phyloP scores from a whole-genome alignment of 768 basidiomycete species.

The Saitozyma podzolica region DNA sequence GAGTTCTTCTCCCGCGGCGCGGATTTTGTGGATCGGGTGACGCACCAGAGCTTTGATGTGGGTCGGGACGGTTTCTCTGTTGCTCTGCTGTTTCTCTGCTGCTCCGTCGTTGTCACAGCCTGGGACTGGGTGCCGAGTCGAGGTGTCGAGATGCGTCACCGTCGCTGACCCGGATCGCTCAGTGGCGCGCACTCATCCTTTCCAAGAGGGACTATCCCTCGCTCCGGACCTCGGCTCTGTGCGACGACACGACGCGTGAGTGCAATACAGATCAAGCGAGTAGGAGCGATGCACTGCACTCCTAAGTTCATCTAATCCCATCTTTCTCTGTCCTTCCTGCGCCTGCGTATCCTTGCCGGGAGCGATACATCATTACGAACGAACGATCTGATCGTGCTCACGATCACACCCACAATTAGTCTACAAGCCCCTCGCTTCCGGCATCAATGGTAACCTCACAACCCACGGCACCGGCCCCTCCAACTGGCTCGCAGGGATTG shows the following conservation, averaged over 20 bases:
- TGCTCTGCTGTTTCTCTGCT: too few relatives aligned
- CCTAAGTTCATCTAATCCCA: too few relatives aligned
- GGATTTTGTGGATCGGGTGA: constrained; percentile 33
- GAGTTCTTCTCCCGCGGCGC: constrained; percentile 7
- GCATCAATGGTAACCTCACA: constrained; percentile 32
- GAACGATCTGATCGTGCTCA: too few relatives aligned
- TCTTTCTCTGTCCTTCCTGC: constrained; percentile 53
- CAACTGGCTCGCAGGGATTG: constrained; percentile 70
- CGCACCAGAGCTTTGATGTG: constrained; percentile 56
- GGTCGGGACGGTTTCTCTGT: not conserved
- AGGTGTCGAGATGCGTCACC: too few relatives aligned
- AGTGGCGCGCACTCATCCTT: constrained; percentile 71
- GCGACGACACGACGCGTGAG: constrained; percentile 60
- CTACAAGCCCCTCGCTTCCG: constrained; percentile 30
- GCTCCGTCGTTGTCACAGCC: too few relatives aligned
- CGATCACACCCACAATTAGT: constrained; percentile 12
- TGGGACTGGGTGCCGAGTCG: too few relatives aligned
- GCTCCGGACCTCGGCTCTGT: constrained; percentile 65
- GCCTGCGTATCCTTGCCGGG: constrained; percentile 2
- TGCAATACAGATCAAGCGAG: too few relatives aligned
- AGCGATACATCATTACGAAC: too few relatives aligned
- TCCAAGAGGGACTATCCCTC: constrained; percentile 61
- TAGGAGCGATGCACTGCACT: too few relatives aligned
- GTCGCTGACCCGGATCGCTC: constrained; percentile 27
- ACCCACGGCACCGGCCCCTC: constrained; percentile 56